phyloP scores from a whole-genome alignment of 495 filamentous ascomycete species.

The Neurospora sp. region DNA sequence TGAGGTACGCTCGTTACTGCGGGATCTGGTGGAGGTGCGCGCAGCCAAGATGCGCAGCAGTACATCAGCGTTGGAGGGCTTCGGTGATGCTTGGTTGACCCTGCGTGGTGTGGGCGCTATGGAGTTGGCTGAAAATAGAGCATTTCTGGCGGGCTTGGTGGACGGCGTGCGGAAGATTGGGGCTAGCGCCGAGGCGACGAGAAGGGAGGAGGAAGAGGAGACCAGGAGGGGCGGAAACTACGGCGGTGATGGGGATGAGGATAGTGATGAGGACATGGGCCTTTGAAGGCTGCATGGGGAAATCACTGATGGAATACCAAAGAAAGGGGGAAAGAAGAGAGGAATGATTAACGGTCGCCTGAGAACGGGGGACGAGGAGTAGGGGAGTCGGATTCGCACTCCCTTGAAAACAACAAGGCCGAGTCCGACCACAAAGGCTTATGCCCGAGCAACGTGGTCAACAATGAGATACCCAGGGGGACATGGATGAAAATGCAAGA shows the following conservation, averaged over 20 bases:
- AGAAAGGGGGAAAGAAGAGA: neutral
- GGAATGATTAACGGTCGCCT: neutral
- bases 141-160: constrained; percentile 74
- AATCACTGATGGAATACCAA: neutral
- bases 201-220: constrained; percentile 47
- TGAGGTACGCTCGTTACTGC: constrained; percentile 60
- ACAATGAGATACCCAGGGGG: neutral
- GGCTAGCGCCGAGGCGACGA: constrained; percentile 43
- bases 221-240: constrained; percentile 20
- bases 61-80: constrained; percentile 57
- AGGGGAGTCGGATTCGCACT: neutral
- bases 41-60: constrained; percentile 80
- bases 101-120: constrained; percentile 82
- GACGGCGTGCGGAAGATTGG: constrained; percentile 72
- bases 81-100: constrained; percentile 54
- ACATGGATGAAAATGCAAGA: neutral
- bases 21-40: constrained; percentile 79
- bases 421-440: neutral
- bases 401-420: neutral
- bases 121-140: constrained; percentile 81
- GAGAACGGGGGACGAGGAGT: neutral
- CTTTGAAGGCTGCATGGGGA: constrained; percentile 11
- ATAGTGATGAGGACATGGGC: constrained; percentile 41
- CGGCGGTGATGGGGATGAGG: constrained; percentile 36
- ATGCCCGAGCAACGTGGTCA: neutral